These are phyloP conservation scores for Sphenostylis stenocarpa DNA, from an alignment of 306 rosid species.

Conservation along the genomic window DNA sequence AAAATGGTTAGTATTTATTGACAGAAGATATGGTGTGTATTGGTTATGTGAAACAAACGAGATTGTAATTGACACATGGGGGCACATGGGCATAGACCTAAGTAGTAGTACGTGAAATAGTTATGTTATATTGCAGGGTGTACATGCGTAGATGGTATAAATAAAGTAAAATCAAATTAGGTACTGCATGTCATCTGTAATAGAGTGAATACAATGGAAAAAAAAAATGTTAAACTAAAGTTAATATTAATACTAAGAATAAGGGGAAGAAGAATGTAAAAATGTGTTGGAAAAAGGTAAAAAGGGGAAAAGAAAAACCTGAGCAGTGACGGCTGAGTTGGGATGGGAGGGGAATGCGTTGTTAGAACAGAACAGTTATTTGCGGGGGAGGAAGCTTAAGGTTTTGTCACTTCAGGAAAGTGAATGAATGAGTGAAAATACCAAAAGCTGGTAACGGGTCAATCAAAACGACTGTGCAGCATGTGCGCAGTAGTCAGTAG, in stretches of 20 bases:
- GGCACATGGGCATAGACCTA: background rate
- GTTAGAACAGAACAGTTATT: constrained; percentile 38
- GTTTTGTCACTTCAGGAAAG: constrained; percentile 72
- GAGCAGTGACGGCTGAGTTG: constrained; percentile 54
- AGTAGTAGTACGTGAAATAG: background rate
- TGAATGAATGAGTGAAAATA: constrained; percentile 38
- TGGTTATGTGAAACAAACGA: no score
- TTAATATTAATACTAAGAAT: no score
- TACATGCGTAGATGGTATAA: no score
- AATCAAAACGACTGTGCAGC: constrained; percentile 55
- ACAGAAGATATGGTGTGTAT: no score
- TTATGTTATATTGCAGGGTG: background rate
- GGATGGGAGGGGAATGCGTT: background rate
- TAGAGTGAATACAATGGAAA: background rate
- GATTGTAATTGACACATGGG: background rate
- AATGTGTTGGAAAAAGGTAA: background rate
- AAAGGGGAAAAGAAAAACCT: background rate
- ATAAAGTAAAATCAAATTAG: background rate
- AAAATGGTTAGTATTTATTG: no score
- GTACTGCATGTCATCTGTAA: background rate
- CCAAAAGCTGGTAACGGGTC: constrained; percentile 41
- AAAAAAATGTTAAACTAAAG: no score
- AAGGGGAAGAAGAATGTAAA: no score
- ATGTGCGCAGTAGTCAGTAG: constrained; percentile 20
- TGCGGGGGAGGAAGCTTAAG: constrained; percentile 60